Base-by-base conservation (phyloP, 345 rosid species). In the Cardamine occulta region DNA sequence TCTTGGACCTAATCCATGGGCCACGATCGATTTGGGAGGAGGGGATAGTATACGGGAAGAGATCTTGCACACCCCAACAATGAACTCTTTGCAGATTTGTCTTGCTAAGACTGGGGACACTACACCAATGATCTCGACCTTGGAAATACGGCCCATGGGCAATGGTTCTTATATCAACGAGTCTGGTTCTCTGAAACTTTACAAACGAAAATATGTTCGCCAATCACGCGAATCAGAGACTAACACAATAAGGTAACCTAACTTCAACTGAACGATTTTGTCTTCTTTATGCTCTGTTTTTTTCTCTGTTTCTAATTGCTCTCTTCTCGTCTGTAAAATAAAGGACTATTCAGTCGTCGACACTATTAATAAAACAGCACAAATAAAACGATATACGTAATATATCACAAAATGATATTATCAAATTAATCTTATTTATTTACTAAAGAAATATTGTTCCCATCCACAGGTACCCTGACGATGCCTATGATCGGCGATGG, bases 1-100 rank as follows among this genome's bases (percentile, higher is more conserved):
- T 52, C 3, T 79, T 1, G 87, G 82, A 6, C 78, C 69, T 0
- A 74, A 74, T 55, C 8, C 35, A 9, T 84, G 83, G 83, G 29
- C 8, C 14, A 76, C 76, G 1, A 65, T 84, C 14, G n/a, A 52
- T 52, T 52, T 19, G 47, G 1, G 2, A 4, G 1, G 0, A 40
- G 1, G 1, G 0, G 13, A 42, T 42, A 2, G 2, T 42, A 13
- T 11, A 8, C 2, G 10, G 39, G 3, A 5, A 0, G 2, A 23
- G 81, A 78, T 51, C 51, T 78, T 31, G 1, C 72, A 0, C 74
- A 78, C 51, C 28, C 68, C 81, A 31, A 72, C 23, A 49, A 48
- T 55, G 29, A 72, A 66, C 57, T 0, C 2, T 10, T 40, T 78
- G 69, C 76, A 72, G 49, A 26, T 78, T n/a, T 72, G 81, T 59